Conservation (phyloP, 164 flowering plant species). For the Vitis rotundifolia region DNA sequence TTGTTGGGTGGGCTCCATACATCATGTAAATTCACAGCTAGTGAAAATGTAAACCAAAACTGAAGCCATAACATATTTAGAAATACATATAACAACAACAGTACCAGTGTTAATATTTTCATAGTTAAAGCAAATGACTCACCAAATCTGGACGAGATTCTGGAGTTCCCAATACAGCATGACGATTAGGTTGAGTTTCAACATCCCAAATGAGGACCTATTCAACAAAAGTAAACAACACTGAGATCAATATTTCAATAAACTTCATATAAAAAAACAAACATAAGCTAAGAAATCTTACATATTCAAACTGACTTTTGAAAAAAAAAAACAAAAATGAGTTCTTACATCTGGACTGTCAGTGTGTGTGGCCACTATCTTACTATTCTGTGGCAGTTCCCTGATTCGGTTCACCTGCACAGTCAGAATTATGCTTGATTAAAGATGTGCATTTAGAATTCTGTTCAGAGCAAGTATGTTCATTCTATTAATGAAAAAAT, state of each 20-base stretch:
- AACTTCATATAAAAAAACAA: no score
- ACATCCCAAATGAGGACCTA: slow-evolving; percentile 95
- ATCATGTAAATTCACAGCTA: no score
- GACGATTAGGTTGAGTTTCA: slow-evolving; percentile 92
- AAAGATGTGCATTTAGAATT: no score
- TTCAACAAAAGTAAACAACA: background rate
- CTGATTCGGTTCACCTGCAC: slow-evolving; percentile 94
- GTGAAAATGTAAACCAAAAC: no score
- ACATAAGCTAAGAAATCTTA: no score
- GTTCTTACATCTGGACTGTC: slow-evolving; percentile 86
- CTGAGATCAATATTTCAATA: background rate
- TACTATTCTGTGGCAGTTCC: slow-evolving; percentile 88
- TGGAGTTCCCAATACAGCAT: slow-evolving; percentile 85
- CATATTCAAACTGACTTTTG: no score
- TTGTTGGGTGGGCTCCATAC: no score
- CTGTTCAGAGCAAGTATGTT: no score
- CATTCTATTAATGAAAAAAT: no score
- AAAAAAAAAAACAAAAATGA: background rate
- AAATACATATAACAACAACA: no score
- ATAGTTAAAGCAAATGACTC: background rate
- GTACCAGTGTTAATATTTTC: no score
- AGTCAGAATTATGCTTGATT: background rate
- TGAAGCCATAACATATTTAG: no score
- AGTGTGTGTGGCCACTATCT: slow-evolving; percentile 94
- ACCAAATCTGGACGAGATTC: slow-evolving; percentile 92